phyloP scores from a whole-genome alignment of 768 basidiomycete genomes.

The Stropharia rugosoannulata region DNA sequence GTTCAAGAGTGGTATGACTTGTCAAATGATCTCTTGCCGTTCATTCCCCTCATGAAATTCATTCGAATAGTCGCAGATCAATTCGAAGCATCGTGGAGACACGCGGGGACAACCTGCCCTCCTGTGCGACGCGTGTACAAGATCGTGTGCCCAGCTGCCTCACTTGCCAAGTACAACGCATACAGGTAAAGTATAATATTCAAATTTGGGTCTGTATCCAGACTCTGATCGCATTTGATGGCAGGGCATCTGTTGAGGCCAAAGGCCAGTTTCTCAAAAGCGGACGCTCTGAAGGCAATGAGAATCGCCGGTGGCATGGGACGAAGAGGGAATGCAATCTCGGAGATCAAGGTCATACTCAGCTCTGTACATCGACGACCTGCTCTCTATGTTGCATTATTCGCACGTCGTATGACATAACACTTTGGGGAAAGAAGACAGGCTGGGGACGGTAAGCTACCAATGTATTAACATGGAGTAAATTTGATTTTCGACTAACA shows the following conservation, averaged over 20 bases:
- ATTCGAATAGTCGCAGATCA: slow-evolving; percentile 52
- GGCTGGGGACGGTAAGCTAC: slow-evolving; percentile 60
- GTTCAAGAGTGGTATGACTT: slow-evolving; percentile 58
- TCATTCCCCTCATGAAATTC: background rate
- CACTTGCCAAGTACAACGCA: slow-evolving; percentile 54
- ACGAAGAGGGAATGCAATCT: slow-evolving; percentile 64
- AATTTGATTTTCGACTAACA: background rate
- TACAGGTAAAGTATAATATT: slow-evolving; percentile 45
- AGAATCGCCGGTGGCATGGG: slow-evolving; percentile 77
- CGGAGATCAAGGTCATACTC: slow-evolving; percentile 58
- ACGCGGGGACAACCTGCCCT: slow-evolving; percentile 52
- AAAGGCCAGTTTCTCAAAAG: slow-evolving; percentile 55
- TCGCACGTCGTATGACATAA: slow-evolving; percentile 61
- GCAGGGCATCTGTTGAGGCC: slow-evolving; percentile 54
- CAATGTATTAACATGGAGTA: slow-evolving; percentile 2
- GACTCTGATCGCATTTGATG: background rate
- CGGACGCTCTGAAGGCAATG: slow-evolving; percentile 63
- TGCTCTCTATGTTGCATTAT: slow-evolving; percentile 69
- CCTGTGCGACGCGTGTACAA: slow-evolving; percentile 64
- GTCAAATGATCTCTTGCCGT: background rate
- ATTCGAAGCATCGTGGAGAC: slow-evolving; percentile 71
- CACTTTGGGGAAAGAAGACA: slow-evolving; percentile 65
- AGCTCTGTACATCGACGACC: slow-evolving; percentile 51
- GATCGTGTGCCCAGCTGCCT: slow-evolving; percentile 48
- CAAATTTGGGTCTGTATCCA: background rate